Evolutionary conservation across 495 filamentous ascomycete genomes (phyloP).

Genomic region (Penicillium bialowiezense): DNA sequence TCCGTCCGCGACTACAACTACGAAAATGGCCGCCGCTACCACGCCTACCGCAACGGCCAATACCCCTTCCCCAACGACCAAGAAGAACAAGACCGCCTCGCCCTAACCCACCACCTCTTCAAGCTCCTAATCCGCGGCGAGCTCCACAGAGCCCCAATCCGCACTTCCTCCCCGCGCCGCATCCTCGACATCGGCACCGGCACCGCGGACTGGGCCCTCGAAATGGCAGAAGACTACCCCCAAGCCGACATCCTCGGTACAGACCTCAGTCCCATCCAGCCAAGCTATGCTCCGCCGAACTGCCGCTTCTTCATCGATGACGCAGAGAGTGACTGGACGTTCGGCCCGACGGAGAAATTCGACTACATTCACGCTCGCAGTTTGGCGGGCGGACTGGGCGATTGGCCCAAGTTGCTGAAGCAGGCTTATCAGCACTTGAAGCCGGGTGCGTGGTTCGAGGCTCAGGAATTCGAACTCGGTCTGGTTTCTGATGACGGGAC

Average conservation of each 20-base stretch:
- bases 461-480: conserved; percentile 49
- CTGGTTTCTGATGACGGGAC: conserved; percentile 39
- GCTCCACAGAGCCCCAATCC: conserved; percentile 52
- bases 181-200: conserved; percentile 53
- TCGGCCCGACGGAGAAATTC: conserved; percentile 36
- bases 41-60: conserved; percentile 53
- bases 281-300: conserved; percentile 48
- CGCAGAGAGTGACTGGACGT: conserved; percentile 49
- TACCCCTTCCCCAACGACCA: conserved; percentile 62
- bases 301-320: conserved; percentile 50
- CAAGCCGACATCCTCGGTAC: conserved; percentile 58
- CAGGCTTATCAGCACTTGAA: conserved; percentile 41
- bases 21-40: conserved; percentile 62
- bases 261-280: conserved; percentile 58
- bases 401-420: conserved; percentile 40
- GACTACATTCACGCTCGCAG: conserved; percentile 48
- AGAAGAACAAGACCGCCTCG: conserved; percentile 63
- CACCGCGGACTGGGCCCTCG: conserved; percentile 61
- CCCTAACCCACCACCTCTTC: conserved; percentile 62
- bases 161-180: conserved; percentile 13
- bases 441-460: conserved; percentile 54
- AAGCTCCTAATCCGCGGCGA: conserved; percentile 47
- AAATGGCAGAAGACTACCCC: conserved; percentile 59
- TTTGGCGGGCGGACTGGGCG: conserved; percentile 42
- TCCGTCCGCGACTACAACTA: conserved; percentile 48